phyloP scores from a whole-genome alignment of 2,329 filamentous ascomycete genomes.

The Claviceps sp. region DNA sequence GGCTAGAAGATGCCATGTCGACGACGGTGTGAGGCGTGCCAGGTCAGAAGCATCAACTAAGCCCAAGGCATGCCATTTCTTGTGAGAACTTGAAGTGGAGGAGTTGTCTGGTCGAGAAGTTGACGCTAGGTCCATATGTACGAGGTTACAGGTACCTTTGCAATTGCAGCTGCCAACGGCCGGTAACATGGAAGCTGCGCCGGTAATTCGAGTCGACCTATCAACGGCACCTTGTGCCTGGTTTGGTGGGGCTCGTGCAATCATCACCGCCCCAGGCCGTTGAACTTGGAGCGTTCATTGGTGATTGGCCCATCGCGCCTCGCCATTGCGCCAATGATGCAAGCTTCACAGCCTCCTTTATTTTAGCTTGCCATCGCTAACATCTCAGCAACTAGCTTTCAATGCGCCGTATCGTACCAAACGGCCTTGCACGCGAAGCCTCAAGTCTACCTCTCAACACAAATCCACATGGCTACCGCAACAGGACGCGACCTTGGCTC shows the following conservation, averaged over 20 bases:
- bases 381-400: neutral
- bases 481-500: constrained; percentile 17
- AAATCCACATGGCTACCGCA: constrained; percentile 15
- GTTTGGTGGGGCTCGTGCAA: neutral
- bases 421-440: neutral
- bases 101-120: neutral
- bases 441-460: neutral
- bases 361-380: neutral
- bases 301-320: too few species aligned
- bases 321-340: too few species aligned
- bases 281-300: neutral
- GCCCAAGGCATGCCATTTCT: neutral
- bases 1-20: neutral
- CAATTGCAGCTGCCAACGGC: neutral
- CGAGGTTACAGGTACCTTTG: too few species aligned
- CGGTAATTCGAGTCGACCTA: neutral
- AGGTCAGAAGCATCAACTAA: neutral
- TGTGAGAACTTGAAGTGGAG: neutral
- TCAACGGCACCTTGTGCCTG: neutral
- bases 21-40: neutral
- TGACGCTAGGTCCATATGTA: neutral
- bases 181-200: neutral
- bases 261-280: too few species aligned
- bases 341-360: too few species aligned
- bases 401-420: neutral